Evolutionary conservation across 2,329 filamentous ascomycete species (phyloP).

Genomic region (Amphichorda felina): DNA sequence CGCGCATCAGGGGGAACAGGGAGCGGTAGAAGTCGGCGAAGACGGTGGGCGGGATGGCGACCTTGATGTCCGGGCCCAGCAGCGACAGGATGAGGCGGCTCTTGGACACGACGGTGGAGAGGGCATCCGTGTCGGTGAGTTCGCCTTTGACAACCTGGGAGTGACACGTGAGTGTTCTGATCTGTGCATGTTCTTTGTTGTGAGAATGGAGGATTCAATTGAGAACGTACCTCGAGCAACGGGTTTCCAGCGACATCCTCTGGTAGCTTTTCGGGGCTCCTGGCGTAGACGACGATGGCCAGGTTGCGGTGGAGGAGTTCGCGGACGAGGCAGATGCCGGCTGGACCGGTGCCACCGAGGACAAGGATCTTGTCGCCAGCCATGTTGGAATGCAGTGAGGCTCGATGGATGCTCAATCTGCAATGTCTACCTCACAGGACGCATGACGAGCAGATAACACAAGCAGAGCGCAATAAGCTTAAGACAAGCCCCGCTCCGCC

Average conservation of each 20-base stretch:
- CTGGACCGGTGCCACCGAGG: constrained; percentile 1
- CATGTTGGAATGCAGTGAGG: too few species aligned
- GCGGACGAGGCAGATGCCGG: constrained; percentile 2
- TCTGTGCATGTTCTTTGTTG: background rate
- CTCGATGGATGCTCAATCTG: too few species aligned
- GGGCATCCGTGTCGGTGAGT: background rate
- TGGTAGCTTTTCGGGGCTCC: background rate
- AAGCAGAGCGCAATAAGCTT: too few species aligned
- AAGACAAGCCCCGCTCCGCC: too few species aligned
- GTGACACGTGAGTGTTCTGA: background rate
- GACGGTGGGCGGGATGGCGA: background rate
- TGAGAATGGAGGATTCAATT: background rate
- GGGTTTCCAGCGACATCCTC: background rate
- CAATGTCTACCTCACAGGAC: too few species aligned
- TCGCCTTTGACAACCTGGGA: background rate
- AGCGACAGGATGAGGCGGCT: background rate
- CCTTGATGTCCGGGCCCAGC: background rate
- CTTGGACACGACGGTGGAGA: background rate
- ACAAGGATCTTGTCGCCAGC: constrained; percentile 1
- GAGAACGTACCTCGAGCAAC: background rate
- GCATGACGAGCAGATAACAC: too few species aligned
- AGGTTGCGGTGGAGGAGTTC: background rate
- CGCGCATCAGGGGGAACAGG: constrained; percentile 13
- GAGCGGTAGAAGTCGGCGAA: constrained; percentile 8
- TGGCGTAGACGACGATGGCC: background rate